Base-by-base conservation (phyloP, 163 green algal species). In the Chlorella variabilis region DNA sequence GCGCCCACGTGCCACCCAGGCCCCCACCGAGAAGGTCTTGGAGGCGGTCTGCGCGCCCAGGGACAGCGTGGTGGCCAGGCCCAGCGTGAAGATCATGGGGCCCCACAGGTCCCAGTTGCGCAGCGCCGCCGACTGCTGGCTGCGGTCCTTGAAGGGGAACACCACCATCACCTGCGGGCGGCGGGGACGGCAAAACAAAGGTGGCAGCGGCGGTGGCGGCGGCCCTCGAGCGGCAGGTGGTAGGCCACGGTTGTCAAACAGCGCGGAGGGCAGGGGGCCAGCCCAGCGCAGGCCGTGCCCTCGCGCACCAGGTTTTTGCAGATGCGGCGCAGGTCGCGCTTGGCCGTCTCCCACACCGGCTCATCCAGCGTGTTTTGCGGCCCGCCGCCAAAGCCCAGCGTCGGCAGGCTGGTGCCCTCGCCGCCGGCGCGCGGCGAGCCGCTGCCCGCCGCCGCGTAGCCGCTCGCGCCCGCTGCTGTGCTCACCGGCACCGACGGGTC, bases 81-180 rank as follows among this genome's bases (percentile, higher is more conserved):
- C 62, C 15, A 98, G 89, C 62, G 68, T 73, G 56, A 82, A 82
- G 15, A 82, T 66, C 76, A 75, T 82, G 25, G 76, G 76, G 6
- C 75, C 75, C 75, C 96, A 99, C 9, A 99, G 87, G 86, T 99
- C 97, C 97, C 97, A 99, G 81, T 99, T 98, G 13, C 94, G 81
- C 59, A 99, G 84, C 6, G 95, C 94, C 27, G 92, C 90, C 23
- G 85, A 85, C 74, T 95, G 90, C 58, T 93, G 89, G 17, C 86
- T 83, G 27, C 94, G 88, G 69, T 95, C 91, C 77, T 94, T 92
- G 76, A 98, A 93, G 5, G 95, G 94, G 77, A 97, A 95, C 5
- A 97, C 92, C 38, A 97, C 95, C 51, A 87, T 86, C 31, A 75
- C n/a, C n/a, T n/a, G n/a, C n/a, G n/a, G n/a, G n/a, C n/a, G n/a